Evolutionary conservation across 108 stramenopile genomes (phyloP), one percentile per base, ranked within the genome.

Genomic region (Fragilaria crotonensis): DNA sequence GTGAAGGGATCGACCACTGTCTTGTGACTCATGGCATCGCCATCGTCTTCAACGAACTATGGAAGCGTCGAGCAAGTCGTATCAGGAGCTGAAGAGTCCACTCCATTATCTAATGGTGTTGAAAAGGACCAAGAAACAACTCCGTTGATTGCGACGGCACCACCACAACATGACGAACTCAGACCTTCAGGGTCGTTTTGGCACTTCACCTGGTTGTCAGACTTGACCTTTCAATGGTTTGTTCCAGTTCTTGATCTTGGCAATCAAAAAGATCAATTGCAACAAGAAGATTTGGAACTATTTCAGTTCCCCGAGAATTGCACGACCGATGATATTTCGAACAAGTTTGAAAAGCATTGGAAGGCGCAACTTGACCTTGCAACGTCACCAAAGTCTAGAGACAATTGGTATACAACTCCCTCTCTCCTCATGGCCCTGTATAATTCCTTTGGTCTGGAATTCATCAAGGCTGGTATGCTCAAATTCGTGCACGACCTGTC

Each of bases 401-500:
- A 20, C 23, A 26, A 3, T 30, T 25, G 44, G 1, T 33, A 20
- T 3, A 33, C 54, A 31, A 33, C 30, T 21, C 76, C 86, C 11
- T 78, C 77, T 5, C 54, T 92, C 30, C 50, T 77, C 7, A 56
- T 56, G 11, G 77, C 83, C 11, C 63, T 93, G 18, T 63, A 58
- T n/a, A 54, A 54, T 4, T 75, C 90, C 22, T 93, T 86, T 68
- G 92, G 95, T 1, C 30, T 50, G 17, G 87, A 89, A 29, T 93
- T 78, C 64, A 29, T 84, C 20, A 50, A 60, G 25, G 87, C 80
- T 5, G 90, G 83, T 1, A 2, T 75, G 7, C 56, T 91, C 30
- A 95, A 97, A 67, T 60, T 96, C 21, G 47, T 89, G 22, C 94
- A 97, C 62, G 96, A 97, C 58, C 60, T 78, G 22, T 64, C 62